Evolutionary conservation across 176 grass and related monocot genomes (phyloP).

Genomic region (bread wheat (Triticum aestivum)): IWGSC_CS_RefSeq_v2.1 NC_057795.1:555608521-555609020

Average conservation of each 20-base stretch:
- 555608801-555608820: background rate
- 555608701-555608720: constrained; percentile 17
- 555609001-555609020: background rate
- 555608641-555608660: too few relatives aligned
- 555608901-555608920: background rate
- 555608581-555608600: too few relatives aligned
- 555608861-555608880: background rate
- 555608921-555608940: background rate
- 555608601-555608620: too few relatives aligned
- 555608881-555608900: background rate
- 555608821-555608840: background rate
- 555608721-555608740: background rate
- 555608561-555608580: too few relatives aligned
- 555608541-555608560: too few relatives aligned
- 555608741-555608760: background rate
- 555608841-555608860: background rate
- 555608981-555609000: background rate
- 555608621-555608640: too few relatives aligned
- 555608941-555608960: background rate
- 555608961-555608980: too few relatives aligned
- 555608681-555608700: background rate
- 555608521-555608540: too few relatives aligned
- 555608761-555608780: background rate
- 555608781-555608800: background rate
- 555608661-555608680: background rate